Evolutionary conservation across 108 stramenopile genomes (phyloP).

Genomic region (Nitzschia palea): DNA sequence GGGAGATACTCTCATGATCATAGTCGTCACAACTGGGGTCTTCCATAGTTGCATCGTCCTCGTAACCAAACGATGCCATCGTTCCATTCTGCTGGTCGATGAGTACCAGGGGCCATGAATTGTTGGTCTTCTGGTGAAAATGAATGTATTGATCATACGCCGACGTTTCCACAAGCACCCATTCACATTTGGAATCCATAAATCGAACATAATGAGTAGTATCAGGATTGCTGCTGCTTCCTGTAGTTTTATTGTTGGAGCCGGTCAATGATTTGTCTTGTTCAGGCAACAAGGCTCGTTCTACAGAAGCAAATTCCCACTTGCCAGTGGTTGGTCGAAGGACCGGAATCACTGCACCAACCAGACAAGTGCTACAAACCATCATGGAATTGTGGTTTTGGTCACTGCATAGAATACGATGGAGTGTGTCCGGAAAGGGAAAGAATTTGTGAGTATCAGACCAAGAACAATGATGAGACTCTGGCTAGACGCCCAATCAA

Average conservation of each 20-base stretch:
- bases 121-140: too few species aligned
- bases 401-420: background rate
- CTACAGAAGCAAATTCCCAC: conserved; percentile 78
- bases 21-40: background rate
- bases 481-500: background rate
- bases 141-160: conserved; percentile 21
- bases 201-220: conserved; percentile 52
- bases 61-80: background rate
- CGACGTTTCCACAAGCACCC: conserved; percentile 50
- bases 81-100: too few species aligned
- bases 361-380: conserved; percentile 76
- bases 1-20: background rate
- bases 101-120: too few species aligned
- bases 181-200: conserved; percentile 69
- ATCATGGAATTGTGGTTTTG: background rate
- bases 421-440: background rate
- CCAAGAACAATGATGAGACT: background rate
- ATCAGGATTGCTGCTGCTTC: background rate
- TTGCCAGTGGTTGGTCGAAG: conserved; percentile 69
- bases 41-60: background rate
- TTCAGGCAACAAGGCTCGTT: background rate
- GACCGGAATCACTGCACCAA: conserved; percentile 71
- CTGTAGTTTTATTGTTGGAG: too few species aligned
- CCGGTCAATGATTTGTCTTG: background rate
- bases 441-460: background rate